phyloP scores from a whole-genome alignment of 1,284 basidiomycete genomes.

The Leccinum huronense region DNA sequence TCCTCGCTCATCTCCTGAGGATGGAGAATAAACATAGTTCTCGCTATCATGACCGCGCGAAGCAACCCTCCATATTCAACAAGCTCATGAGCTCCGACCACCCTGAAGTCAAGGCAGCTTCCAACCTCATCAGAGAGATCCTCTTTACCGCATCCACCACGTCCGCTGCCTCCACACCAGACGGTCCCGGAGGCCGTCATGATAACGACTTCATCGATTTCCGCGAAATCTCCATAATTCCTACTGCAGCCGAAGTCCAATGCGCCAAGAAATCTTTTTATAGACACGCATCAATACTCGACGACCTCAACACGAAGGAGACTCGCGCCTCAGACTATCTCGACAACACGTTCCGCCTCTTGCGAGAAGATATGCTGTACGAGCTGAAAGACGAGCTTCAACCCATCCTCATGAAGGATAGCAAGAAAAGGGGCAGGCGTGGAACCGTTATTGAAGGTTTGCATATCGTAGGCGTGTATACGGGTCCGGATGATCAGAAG shows the following conservation, averaged over 20 bases:
- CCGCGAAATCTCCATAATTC: constrained; percentile 55
- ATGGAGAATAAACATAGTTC: constrained; percentile 39
- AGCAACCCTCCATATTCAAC: constrained; percentile 35
- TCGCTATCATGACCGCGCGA: constrained; percentile 41
- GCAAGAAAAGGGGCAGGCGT: constrained; percentile 47
- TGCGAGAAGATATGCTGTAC: constrained; percentile 64
- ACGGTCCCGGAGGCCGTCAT: constrained; percentile 58
- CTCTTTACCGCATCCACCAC: constrained; percentile 29
- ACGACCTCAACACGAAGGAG: constrained; percentile 41
- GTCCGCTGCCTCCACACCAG: constrained; percentile 21
- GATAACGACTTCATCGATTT: constrained; percentile 64
- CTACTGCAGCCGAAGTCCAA: constrained; percentile 55
- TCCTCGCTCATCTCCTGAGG: constrained; percentile 49
- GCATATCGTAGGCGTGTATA: constrained; percentile 38
- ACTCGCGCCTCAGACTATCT: constrained; percentile 47
- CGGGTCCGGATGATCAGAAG: constrained; percentile 35
- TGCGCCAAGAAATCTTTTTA: constrained; percentile 48
- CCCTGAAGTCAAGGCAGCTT: constrained; percentile 36
- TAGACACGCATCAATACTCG: constrained; percentile 42
- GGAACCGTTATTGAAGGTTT: constrained; percentile 46
- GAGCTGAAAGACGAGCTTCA: constrained; percentile 62
- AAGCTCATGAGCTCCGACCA: constrained; percentile 39
- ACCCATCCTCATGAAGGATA: constrained; percentile 42
- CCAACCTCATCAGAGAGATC: constrained; percentile 45
- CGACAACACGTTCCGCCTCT: constrained; percentile 63